phyloP scores from a whole-genome alignment of 2,329 filamentous ascomycete genomes.

The Dothistroma septosporum region DNA sequence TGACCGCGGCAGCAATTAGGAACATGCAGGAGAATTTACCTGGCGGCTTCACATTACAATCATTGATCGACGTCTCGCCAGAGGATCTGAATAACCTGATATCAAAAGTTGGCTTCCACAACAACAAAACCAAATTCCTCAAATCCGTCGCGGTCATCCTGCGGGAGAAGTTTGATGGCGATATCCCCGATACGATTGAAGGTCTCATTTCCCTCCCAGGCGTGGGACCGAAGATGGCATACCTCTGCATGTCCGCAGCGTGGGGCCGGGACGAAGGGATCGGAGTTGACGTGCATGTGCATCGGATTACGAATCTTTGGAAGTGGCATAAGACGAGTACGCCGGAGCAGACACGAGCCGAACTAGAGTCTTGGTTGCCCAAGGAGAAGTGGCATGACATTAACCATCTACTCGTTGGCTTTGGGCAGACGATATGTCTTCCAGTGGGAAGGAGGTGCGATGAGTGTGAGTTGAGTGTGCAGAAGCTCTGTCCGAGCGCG shows the following conservation, averaged over 20 bases:
- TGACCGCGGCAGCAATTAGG: constrained; percentile 78
- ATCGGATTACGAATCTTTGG: constrained; percentile 92
- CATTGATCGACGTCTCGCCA: constrained; percentile 69
- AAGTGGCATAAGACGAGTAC: constrained; percentile 79
- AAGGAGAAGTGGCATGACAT: constrained; percentile 85
- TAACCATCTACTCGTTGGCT: constrained; percentile 80
- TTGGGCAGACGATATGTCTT: constrained; percentile 81
- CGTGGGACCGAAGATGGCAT: constrained; percentile 93
- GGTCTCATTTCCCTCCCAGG: constrained; percentile 75
- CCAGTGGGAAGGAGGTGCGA: constrained; percentile 77
- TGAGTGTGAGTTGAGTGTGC: constrained; percentile 74
- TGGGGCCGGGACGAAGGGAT: constrained; percentile 71
- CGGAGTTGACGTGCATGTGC: constrained; percentile 91
- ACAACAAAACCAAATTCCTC: constrained; percentile 84
- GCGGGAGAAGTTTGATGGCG: constrained; percentile 63
- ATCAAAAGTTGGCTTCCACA: constrained; percentile 84
- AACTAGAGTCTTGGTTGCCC: constrained; percentile 78
- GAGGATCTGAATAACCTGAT: constrained; percentile 68
- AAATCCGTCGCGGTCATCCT: constrained; percentile 59
- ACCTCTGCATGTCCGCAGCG: constrained; percentile 76
- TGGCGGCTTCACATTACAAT: constrained; percentile 66
- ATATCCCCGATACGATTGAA: constrained; percentile 75
- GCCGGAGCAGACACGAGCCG: constrained; percentile 75
- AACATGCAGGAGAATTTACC: constrained; percentile 70
- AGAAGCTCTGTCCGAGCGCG: constrained; percentile 64